Base-by-base conservation (phyloP, 2,329 filamentous ascomycete genomes). In the Thielaviopsis euricoi region DNA sequence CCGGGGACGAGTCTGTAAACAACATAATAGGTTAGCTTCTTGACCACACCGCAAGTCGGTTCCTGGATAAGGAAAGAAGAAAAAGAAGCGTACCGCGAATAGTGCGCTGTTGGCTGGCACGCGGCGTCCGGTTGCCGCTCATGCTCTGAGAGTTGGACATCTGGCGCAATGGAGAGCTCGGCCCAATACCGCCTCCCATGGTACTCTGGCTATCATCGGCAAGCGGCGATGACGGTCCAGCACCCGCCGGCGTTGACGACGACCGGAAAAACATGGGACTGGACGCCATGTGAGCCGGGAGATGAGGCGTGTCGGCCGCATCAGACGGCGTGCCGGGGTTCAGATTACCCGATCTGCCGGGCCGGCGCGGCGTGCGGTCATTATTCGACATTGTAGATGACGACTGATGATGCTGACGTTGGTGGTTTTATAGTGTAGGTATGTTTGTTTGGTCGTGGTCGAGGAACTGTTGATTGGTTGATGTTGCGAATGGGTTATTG, bases 1-100 rank as follows among this genome's bases (percentile, higher is more conserved):
- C 88, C 1, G 91, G 91, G 0, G 91, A 97, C 0, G 91, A 97
- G 66, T 90, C 91, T 95, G 64, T 25, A 53, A n/a, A 26, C n/a
- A 4, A 3, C 21, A 50, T 23, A 49, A 13, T 3, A n/a, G 15
- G 10, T 33, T 21, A 26, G 22, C 51, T 4, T 37, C 51, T 26
- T 53, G 51, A 15, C 12, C n/a, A 19, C 13, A 19, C 12, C 12
- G 51, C 21, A 49, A 51, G n/a, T 3, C 9, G 12, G 19, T 6
- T 48, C 43, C 10, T 19, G 2, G 17, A 33, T 19, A 15, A 51
- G 17, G 17, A 12, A 52, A 37, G 26, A 57, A 21, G 2, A 40
- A 52, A 52, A 26, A 46, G 61, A 12, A 19, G 37, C 21, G 53
- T 49, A 55, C 52, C 46, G 37, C 56, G 52, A 19, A 60, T 58